Evolutionary conservation across 163 green algal genomes (phyloP).

Genomic region (Smithsoniella earleae): DNA sequence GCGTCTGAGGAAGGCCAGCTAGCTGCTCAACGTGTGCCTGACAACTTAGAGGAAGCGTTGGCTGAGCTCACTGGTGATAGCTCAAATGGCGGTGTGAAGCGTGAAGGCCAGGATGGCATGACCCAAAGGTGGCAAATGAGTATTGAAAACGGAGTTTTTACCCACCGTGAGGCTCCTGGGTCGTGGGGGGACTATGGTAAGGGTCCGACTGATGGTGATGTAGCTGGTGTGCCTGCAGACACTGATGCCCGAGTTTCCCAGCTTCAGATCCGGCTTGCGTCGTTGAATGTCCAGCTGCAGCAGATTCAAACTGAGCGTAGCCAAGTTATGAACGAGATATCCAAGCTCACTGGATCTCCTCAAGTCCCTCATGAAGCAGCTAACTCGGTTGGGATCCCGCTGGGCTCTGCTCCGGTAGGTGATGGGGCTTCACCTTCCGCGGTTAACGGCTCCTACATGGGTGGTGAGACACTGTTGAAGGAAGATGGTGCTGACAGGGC

Average conservation of each 20-base stretch:
- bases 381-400: neutral
- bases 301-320: neutral
- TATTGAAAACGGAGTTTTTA: neutral
- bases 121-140: neutral
- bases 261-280: neutral
- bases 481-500: slow-evolving; percentile 6
- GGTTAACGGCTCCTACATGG: neutral
- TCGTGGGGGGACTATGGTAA: neutral
- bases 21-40: neutral
- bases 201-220: neutral
- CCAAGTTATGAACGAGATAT: neutral
- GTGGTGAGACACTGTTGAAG: slow-evolving; percentile 1
- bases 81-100: neutral
- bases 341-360: neutral
- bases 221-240: neutral
- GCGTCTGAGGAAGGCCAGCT: neutral
- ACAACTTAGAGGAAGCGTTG: neutral
- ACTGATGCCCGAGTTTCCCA: slow-evolving; percentile 4
- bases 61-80: slow-evolving; percentile 22
- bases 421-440: neutral
- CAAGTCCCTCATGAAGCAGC: neutral
- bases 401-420: neutral
- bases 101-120: neutral
- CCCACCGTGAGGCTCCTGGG: neutral
- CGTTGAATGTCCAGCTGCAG: neutral